A percentile compares a stretch with the other conserved stretches of the same genome.
Conservation (phyloP, 192 early-diverging fungal genomes). For the Powellomyces hirtus region DNA sequence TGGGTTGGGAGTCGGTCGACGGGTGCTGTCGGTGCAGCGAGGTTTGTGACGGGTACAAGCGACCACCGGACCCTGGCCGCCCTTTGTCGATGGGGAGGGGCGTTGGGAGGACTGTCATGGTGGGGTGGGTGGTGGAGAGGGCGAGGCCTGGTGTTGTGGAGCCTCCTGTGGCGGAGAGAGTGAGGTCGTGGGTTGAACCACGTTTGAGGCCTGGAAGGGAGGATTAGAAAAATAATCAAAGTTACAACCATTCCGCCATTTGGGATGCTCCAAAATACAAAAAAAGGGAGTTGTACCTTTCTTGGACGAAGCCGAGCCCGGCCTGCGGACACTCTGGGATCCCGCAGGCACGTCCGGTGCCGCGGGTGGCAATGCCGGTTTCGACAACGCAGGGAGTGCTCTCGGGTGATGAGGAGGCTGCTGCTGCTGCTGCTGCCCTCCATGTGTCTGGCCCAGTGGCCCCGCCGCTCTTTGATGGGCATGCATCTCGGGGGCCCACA, state of each 20-base stretch:
- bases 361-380: too few relatives aligned
- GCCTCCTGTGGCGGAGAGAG: not conserved
- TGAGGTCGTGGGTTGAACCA: not conserved
- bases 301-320: too few relatives aligned
- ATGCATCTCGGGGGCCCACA: slow-evolving; percentile 1
- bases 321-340: too few relatives aligned
- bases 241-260: too few relatives aligned
- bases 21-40: not conserved
- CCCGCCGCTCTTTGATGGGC: not conserved
- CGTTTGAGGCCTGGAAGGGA: not conserved
- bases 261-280: too few relatives aligned
- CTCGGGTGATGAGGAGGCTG: too few relatives aligned
- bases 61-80: slow-evolving; percentile 7
- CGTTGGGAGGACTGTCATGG: not conserved
- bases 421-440: too few relatives aligned
- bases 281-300: too few relatives aligned
- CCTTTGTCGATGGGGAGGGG: slow-evolving; percentile 14
- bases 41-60: not conserved
- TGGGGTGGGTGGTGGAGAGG: not conserved
- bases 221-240: too few relatives aligned
- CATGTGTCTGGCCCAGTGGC: too few relatives aligned
- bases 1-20: not conserved
- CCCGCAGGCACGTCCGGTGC: too few relatives aligned
- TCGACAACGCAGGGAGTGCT: too few relatives aligned
- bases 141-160: not conserved